phyloP scores from a whole-genome alignment of 2,329 filamentous ascomycete genomes.

The Ceratocystis harringtonii region DNA sequence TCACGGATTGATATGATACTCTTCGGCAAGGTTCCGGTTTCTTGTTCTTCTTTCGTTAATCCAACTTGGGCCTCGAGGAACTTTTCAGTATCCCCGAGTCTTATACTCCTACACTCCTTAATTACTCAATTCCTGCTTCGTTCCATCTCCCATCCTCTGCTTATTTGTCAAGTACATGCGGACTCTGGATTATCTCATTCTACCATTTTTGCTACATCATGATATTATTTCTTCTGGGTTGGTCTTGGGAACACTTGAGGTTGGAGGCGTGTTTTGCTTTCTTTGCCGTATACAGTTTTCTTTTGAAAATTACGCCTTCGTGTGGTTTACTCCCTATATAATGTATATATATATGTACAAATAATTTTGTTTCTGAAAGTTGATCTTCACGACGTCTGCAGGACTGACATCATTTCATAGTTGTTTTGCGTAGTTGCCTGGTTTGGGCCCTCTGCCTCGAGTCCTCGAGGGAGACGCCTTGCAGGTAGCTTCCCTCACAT shows the following conservation, averaged over 20 bases:
- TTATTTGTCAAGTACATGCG: background rate
- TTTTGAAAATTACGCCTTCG: background rate
- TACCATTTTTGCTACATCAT: background rate
- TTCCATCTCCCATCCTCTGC: background rate
- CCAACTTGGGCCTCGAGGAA: conserved; percentile 6
- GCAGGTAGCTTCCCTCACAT: background rate
- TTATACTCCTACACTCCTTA: conserved; percentile 2
- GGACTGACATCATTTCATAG: background rate
- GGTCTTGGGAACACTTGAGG: background rate
- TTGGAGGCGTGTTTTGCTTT: background rate
- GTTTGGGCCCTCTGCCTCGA: background rate
- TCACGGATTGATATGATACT: conserved; percentile 15
- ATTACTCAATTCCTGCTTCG: background rate
- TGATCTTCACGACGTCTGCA: background rate
- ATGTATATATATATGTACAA: background rate
- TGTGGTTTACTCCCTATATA: background rate
- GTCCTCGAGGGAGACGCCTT: background rate
- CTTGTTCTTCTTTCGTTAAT: conserved; percentile 7
- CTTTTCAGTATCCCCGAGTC: conserved; percentile 1
- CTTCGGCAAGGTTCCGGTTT: conserved; percentile 11
- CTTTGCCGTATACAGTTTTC: background rate
- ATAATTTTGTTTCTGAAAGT: background rate
- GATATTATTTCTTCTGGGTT: background rate
- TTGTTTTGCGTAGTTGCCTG: background rate
- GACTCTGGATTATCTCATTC: background rate